Conservation (phyloP, 2,329 filamentous ascomycete species). For the Stenocarpella maydis region DNA sequence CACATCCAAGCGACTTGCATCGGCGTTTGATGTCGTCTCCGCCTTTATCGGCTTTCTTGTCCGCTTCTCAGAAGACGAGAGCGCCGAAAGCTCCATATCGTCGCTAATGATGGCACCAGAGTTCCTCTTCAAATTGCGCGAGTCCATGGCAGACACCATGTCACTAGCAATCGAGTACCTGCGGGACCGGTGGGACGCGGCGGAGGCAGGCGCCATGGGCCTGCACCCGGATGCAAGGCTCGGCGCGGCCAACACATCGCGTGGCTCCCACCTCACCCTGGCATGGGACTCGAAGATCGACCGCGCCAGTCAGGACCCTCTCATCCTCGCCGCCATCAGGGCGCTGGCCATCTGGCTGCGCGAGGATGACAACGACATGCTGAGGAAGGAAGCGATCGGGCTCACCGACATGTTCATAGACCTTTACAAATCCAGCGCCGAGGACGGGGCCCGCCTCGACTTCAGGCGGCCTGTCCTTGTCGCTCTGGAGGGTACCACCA, state of each 20-base stretch:
- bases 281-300: constrained; percentile 66
- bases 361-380: constrained; percentile 69
- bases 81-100: constrained; percentile 38
- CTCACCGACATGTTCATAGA: constrained; percentile 71
- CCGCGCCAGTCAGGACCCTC: constrained; percentile 60
- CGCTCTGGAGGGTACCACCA: constrained; percentile 66
- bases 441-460: constrained; percentile 51
- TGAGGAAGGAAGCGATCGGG: constrained; percentile 65
- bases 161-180: constrained; percentile 71
- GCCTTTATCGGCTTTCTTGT: constrained; percentile 68
- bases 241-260: constrained; percentile 52
- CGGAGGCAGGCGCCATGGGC: constrained; percentile 67
- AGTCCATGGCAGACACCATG: constrained; percentile 68
- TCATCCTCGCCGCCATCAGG: constrained; percentile 66
- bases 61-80: constrained; percentile 59
- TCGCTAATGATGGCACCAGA: constrained; percentile 61
- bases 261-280: constrained; percentile 57
- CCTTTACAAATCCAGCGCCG: constrained; percentile 57
- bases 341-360: constrained; percentile 72
- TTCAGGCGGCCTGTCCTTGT: constrained; percentile 66
- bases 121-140: constrained; percentile 67
- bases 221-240: constrained; percentile 65
- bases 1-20: constrained; percentile 62
- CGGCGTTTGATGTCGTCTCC: constrained; percentile 69
- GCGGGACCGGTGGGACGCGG: constrained; percentile 74